These are phyloP conservation scores for Phaeomoniella chlamydospora DNA, from an alignment of 2,329 filamentous ascomycete genomes.

Conservation along the genomic window DNA sequence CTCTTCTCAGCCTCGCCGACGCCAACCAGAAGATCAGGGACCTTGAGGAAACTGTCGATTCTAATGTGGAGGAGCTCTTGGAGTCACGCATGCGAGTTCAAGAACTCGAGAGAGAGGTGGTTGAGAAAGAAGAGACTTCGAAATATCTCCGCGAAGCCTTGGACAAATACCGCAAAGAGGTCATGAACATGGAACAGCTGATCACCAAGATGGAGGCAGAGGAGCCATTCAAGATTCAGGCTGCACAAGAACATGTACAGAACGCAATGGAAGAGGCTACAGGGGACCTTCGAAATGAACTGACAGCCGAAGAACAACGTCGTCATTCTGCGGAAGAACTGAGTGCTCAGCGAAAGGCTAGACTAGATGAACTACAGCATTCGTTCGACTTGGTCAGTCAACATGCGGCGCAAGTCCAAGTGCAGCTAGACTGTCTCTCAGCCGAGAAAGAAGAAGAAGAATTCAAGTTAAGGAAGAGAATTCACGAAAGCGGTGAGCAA, in stretches of 20 bases:
- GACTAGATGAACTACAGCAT: conserved; percentile 22
- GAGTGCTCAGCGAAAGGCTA: conserved; percentile 17
- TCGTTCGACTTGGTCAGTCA: conserved; percentile 19
- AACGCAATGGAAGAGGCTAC: conserved; percentile 16
- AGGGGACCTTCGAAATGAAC: conserved; percentile 18
- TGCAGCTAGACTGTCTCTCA: conserved; percentile 19
- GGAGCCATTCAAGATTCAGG: conserved; percentile 20
- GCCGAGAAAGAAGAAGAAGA: conserved; percentile 12
- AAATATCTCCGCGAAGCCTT: conserved; percentile 25
- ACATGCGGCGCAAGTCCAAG: conserved; percentile 18
- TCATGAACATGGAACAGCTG: conserved; percentile 25
- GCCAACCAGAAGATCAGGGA: conserved; percentile 19
- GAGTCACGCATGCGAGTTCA: conserved; percentile 27
- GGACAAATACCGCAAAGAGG: conserved; percentile 26
- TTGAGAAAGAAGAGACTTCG: conserved; percentile 26
- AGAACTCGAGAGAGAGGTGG: conserved; percentile 22
- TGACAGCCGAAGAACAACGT: conserved; percentile 17
- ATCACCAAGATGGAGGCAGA: conserved; percentile 26
- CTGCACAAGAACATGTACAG: conserved; percentile 16
- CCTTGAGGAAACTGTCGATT: conserved; percentile 23
- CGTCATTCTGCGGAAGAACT: conserved; percentile 19
- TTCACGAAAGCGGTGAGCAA: conserved; percentile 11
- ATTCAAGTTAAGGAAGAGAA: conserved; percentile 2
- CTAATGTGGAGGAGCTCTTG: conserved; percentile 29
- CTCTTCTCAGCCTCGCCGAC: conserved; percentile 22